Percentiles rank a stretch among this genome's conserved stretches.
Evolutionary conservation across 768 basidiomycete species (phyloP).

Genomic region (Psilocybe cyanescens): DNA sequence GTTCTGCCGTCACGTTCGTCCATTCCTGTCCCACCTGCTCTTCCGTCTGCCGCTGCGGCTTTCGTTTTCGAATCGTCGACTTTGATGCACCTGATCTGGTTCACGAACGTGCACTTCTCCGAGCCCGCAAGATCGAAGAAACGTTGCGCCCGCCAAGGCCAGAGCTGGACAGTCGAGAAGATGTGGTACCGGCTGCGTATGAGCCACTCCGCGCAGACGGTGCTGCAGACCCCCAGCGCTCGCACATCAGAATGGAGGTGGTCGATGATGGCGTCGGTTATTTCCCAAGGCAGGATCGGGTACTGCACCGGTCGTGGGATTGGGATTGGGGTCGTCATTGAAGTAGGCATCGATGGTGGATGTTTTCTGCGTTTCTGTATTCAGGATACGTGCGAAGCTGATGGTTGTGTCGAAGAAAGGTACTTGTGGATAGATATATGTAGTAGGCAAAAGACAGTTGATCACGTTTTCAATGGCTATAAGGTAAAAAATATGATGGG

Average conservation of each 20-base stretch:
- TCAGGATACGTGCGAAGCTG: neutral
- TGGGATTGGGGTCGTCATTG: neutral
- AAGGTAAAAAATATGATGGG: neutral
- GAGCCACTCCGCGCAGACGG: slow-evolving; percentile 37
- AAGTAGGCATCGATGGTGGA: neutral
- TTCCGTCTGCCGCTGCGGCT: too few relatives aligned
- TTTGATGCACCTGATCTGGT: slow-evolving; percentile 29
- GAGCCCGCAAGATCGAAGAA: slow-evolving; percentile 28
- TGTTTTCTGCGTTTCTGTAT: neutral
- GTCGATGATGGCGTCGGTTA: slow-evolving; percentile 39
- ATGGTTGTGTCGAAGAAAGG: neutral
- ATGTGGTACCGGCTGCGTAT: slow-evolving; percentile 33
- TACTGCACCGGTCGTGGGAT: neutral
- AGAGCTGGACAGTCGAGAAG: slow-evolving; percentile 33
- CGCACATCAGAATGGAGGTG: slow-evolving; percentile 29
- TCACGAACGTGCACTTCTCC: slow-evolving; percentile 28
- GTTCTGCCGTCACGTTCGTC: neutral
- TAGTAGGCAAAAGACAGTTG: neutral
- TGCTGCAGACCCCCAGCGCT: slow-evolving; percentile 29
- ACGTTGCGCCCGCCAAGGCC: slow-evolving; percentile 28
- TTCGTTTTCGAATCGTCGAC: slow-evolving; percentile 22
- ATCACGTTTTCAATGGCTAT: neutral
- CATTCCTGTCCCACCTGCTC: neutral
- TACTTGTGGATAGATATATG: neutral
- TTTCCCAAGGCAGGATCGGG: slow-evolving; percentile 30